Base-by-base conservation (phyloP, 2,329 filamentous ascomycete species). In the Cryphonectria naterciae region DNA sequence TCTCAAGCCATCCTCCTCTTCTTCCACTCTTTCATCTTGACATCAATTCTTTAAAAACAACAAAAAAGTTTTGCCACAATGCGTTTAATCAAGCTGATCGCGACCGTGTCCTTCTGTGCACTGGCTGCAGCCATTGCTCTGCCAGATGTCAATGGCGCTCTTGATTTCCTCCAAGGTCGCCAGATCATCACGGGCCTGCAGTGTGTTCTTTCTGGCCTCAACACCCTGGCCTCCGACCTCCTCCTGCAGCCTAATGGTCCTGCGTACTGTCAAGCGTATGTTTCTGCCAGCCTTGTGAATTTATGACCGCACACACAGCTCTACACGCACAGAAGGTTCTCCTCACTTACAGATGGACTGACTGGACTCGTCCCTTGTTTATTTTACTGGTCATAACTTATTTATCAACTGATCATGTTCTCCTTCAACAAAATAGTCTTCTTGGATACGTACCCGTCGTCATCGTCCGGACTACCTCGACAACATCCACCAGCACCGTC, bases 151-250 rank as follows among this genome's bases (percentile, higher is more conserved):
- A 22, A 49, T 10, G 46, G 8, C 19, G 46, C 46, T 10, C 46
- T 49, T 19, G 46, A 2, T 6, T 10, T 49, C 46, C 22, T 64
- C 17, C 22, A 46, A 17, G n/a, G 2, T 10, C 61, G 61, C 7
- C 61, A 64, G 41, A 41, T 64, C n/a, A 64, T 64, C 43, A 8
- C 61, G n/a, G 39, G 39, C 5, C 39, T 64, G 37, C n/a, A 39
- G 32, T 64, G 61, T 64, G 17, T 46, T 5, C 41, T 64, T 19
- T 17, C 61, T 32, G 61, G 61, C 39, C 61, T 64, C n/a, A 25
- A 19, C 11, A 28, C 25, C 25, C 39, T 64, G 11, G 25, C 35
- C n/a, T 11, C 19, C 2, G 25, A 46, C 13, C 37, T 64, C 10
- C 37, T 46, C 1, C 39, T 64, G 15, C 10, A 64, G 10, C 37